Evolutionary conservation across 1,284 basidiomycete genomes (phyloP).

Genomic region (Puccinia hordei): DNA sequence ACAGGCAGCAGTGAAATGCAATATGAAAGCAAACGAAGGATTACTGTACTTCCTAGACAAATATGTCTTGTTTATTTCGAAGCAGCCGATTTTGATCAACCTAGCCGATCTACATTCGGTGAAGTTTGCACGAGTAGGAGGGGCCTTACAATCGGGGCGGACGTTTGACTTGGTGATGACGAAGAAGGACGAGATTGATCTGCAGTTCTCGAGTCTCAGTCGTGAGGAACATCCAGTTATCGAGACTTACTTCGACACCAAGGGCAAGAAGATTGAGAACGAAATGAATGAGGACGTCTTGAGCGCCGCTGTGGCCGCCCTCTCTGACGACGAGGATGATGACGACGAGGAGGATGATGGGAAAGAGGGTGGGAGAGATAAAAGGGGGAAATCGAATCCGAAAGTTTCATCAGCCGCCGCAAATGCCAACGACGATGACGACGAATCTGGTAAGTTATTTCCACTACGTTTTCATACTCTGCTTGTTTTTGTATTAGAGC

Average conservation of each 20-base stretch:
- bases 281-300: constrained; percentile 84
- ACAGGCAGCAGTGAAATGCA: constrained; percentile 76
- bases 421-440: constrained; percentile 52
- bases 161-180: constrained; percentile 94
- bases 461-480: not conserved
- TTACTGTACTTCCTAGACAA: constrained; percentile 98
- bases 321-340: constrained; percentile 71
- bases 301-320: constrained; percentile 70
- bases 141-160: constrained; percentile 80
- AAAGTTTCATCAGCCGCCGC: constrained; percentile 37
- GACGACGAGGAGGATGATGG: constrained; percentile 64
- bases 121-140: constrained; percentile 92
- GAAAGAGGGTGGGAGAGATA: constrained; percentile 65
- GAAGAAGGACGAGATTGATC: constrained; percentile 75
- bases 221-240: constrained; percentile 92
- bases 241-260: constrained; percentile 80
- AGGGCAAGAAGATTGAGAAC: constrained; percentile 92
- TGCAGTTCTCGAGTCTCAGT: constrained; percentile 81
- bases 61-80: constrained; percentile 96
- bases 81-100: constrained; percentile 88
- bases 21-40: constrained; percentile 94
- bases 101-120: constrained; percentile 88
- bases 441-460: constrained; percentile 52
- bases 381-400: constrained; percentile 53
- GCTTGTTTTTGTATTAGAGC: too few species aligned